A percentile compares a stretch with the other conserved stretches of the same genome.
Evolutionary conservation across 768 basidiomycete genomes (phyloP).

Genomic region (Neoboletus brunneissimus): DNA sequence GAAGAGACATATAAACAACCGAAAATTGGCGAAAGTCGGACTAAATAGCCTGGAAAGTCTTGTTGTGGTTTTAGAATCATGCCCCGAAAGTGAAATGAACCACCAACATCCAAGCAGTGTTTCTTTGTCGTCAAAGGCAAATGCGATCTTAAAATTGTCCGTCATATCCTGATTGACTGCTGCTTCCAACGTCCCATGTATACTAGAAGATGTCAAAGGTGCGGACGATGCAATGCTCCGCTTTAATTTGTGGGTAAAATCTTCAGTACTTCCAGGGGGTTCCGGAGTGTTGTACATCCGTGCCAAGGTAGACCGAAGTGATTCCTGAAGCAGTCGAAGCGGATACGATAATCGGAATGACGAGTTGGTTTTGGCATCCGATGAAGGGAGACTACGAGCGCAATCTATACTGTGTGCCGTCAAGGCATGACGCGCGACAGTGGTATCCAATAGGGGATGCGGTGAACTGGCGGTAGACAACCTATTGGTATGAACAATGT

Average conservation of each 20-base stretch:
- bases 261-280: too few species aligned
- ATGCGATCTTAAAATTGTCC: conserved; percentile 76
- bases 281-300: too few species aligned
- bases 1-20: conserved; percentile 88
- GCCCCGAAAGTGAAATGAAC: background rate
- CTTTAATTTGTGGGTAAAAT: too few species aligned
- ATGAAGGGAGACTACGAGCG: conserved; percentile 36
- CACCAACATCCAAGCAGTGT: conserved; percentile 80
- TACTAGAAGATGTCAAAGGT: too few species aligned
- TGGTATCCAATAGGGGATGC: conserved; percentile 57
- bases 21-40: conserved; percentile 82
- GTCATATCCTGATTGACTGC: conserved; percentile 51
- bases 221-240: too few species aligned
- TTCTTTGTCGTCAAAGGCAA: conserved; percentile 90
- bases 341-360: conserved; percentile 64
- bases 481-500: conserved; percentile 62
- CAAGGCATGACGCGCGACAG: conserved; percentile 38
- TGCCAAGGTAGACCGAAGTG: conserved; percentile 37
- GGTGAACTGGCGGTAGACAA: conserved; percentile 23
- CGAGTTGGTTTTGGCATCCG: conserved; percentile 36
- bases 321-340: conserved; percentile 67
- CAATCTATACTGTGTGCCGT: conserved; percentile 36
- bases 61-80: conserved; percentile 2
- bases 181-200: too few species aligned
- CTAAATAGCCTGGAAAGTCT: conserved; percentile 93